phyloP scores from a whole-genome alignment of 345 rosid genomes.

The Citrus medica region DNA sequence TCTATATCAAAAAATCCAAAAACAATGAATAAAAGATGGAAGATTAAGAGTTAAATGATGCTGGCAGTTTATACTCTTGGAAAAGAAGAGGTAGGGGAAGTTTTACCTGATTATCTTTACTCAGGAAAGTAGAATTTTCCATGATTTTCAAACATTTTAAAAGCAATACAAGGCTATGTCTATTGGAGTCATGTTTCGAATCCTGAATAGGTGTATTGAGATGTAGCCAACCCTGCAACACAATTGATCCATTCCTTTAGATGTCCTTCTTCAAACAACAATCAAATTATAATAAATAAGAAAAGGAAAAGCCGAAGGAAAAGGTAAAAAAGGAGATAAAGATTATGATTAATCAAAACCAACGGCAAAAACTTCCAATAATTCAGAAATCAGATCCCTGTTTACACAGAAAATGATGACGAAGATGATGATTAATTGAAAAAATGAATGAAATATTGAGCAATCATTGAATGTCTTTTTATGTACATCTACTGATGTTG shows the following conservation, averaged over 20 bases:
- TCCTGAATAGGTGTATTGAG: conserved; percentile 27
- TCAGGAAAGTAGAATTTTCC: conserved; percentile 95
- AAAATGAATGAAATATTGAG: background rate
- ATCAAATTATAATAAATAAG: background rate
- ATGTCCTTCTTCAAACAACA: conserved; percentile 6
- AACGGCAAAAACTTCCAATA: background rate
- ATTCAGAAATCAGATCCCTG: background rate
- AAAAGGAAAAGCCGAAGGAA: background rate
- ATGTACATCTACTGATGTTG: background rate
- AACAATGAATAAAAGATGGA: background rate
- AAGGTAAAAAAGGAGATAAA: background rate
- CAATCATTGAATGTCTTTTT: background rate
- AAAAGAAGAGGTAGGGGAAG: background rate
- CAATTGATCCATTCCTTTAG: conserved; percentile 8
- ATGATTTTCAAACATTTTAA: conserved; percentile 84
- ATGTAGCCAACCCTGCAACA: conserved; percentile 46
- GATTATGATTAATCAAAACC: background rate
- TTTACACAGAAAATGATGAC: background rate
- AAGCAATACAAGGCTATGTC: conserved; percentile 54
- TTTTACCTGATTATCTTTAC: conserved; percentile 82
- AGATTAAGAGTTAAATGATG: conserved; percentile 8
- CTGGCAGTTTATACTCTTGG: background rate
- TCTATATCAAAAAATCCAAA: conserved; percentile 31
- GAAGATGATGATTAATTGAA: background rate
- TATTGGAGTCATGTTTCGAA: conserved; percentile 37